Evolutionary conservation across 441 rosid species (phyloP), one percentile per base, ranked within the genome.

Genomic region (Eutrema salsugineum): DNA sequence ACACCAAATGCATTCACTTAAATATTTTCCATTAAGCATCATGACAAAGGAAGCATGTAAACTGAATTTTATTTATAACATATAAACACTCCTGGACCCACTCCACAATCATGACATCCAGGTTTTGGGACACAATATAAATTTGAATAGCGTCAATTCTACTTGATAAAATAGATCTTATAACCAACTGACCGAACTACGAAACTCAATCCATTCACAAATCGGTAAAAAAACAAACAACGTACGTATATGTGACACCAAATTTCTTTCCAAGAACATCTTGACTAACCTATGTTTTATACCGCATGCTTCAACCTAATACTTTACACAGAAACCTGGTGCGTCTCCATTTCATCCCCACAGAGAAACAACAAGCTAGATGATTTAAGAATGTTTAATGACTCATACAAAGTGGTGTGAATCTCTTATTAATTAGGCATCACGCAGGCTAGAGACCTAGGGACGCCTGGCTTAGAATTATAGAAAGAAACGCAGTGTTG

Each of bases 281-380:
- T 73, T 66, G 24, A 28, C 73, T 66, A 59, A 12, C 20, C 33
- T 60, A 50, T 11, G 49, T 30, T 28, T 58, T 59, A 30, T n/a
- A 35, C 20, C 47, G 49, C 72, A 49, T 59, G 62, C 51, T 46
- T 72, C 50, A 47, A 20, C 32, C 65, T 58, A 53, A 38, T 39
- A 38, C 6, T 57, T 39, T 39, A 11, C 24, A 32, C 30, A 58
- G 20, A 48, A 28, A 73, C 27, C 14, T 17, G 38, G 38, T 6
- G 66, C 58, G 22, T 44, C 24, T 39, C 40, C n/a, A 55, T 64
- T 58, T 14, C 66, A 73, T 73, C 8, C 5, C 70, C 67, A 57
- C 22, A 49, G 36, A 38, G 72, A 40, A 58, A 49, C 24, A 38
- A 39, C 61, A 43, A 68, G 63, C 48, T 50, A 60, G 6, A 43